Conservation (phyloP, 257 asterid species). For the Parsonsia alboflavescens region DNA sequence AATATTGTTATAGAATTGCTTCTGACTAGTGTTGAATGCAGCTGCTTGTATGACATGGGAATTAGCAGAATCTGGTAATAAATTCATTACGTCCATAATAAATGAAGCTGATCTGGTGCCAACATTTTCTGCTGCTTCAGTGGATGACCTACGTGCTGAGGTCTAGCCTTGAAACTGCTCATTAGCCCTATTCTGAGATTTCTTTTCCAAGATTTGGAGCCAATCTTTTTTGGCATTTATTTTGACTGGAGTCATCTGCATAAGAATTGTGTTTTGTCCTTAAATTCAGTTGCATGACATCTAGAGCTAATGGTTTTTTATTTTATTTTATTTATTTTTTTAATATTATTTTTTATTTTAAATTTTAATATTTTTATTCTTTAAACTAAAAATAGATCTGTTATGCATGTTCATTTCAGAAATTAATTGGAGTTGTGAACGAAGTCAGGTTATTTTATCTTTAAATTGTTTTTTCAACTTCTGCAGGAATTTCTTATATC, state of each 20-base stretch:
- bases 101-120: slow-evolving; percentile 98
- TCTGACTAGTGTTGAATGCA: slow-evolving; percentile 31
- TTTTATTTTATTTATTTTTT: neutral
- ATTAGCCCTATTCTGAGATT: neutral
- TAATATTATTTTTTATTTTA: too few relatives aligned
- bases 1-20: neutral
- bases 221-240: neutral
- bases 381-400: neutral
- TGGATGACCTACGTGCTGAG: slow-evolving; percentile 96
- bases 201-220: neutral
- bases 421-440: neutral
- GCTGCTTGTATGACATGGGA: slow-evolving; percentile 99
- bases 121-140: slow-evolving; percentile 93
- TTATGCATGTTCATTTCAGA: neutral
- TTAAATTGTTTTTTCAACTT: neutral
- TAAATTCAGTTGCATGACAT: neutral
- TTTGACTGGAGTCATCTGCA: neutral
- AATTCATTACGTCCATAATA: slow-evolving; percentile 69
- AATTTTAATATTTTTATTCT: neutral
- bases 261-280: neutral
- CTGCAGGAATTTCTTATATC: neutral
- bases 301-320: neutral
- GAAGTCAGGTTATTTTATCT: neutral
- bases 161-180: slow-evolving; percentile 32
- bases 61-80: slow-evolving; percentile 85